A percentile compares a stretch with the other conserved stretches of the same genome.
These are phyloP conservation scores for Perkinsus marinus DNA, from an alignment of 169 alveolate genomes.

Conservation along the genomic window DNA sequence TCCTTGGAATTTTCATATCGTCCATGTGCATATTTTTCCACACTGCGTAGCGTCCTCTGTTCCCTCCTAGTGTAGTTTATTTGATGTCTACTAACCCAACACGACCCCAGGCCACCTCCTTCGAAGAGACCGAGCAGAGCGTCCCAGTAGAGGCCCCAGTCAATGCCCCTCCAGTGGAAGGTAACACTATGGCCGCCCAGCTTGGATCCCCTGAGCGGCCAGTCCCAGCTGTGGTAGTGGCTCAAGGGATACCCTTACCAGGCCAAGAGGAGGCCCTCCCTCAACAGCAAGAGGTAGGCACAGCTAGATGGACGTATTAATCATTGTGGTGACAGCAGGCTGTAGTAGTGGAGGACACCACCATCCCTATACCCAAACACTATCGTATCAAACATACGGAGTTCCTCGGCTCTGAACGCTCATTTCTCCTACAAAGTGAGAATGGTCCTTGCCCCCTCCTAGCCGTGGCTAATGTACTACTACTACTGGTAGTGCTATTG, in stretches of 20 bases:
- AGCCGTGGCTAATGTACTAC: constrained; percentile 17
- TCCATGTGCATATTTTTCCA: no score
- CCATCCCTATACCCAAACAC: not conserved
- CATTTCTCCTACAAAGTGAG: constrained; percentile 24
- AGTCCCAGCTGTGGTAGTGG: not conserved
- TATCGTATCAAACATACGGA: constrained; percentile 22
- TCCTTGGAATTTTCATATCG: no score
- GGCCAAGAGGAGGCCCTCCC: not conserved
- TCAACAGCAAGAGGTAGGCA: not conserved
- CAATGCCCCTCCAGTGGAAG: not conserved
- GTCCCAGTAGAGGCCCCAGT: not conserved
- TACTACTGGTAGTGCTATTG: not conserved
- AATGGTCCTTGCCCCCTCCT: constrained; percentile 34
- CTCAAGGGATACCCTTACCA: not conserved
- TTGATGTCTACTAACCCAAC: not conserved
- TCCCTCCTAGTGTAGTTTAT: not conserved
- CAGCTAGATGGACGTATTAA: not conserved
- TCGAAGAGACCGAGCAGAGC: not conserved
- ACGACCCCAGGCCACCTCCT: not conserved
- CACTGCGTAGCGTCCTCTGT: no score
- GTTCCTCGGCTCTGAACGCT: constrained; percentile 21
- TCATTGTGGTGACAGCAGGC: not conserved
- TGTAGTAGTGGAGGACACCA: not conserved
- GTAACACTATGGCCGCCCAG: not conserved
- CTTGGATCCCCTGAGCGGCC: not conserved